phyloP scores from a whole-genome alignment of 441 rosid species.

The Adansonia grandidieri region DNA sequence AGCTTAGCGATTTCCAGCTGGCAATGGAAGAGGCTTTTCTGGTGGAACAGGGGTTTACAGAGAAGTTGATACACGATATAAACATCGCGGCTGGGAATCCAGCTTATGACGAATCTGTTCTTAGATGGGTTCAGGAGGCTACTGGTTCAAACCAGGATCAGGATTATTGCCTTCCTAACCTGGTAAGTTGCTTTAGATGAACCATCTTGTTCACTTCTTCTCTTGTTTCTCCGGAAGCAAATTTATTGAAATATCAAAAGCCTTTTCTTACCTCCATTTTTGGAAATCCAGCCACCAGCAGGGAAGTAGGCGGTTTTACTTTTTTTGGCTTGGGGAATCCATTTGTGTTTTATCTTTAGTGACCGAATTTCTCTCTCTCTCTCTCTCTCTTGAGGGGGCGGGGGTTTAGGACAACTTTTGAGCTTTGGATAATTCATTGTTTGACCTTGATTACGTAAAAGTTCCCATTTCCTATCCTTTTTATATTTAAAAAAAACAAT shows the following conservation, averaged over 20 bases:
- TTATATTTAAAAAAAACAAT: neutral
- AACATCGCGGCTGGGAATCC: slow-evolving; percentile 85
- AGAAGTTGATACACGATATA: slow-evolving; percentile 84
- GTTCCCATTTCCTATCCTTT: neutral
- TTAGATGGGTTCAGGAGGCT: slow-evolving; percentile 77
- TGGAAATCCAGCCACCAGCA: neutral
- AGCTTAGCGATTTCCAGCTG: slow-evolving; percentile 63
- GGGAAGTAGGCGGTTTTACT: neutral
- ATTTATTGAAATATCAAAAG: slow-evolving; percentile 7
- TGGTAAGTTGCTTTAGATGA: slow-evolving; percentile 52
- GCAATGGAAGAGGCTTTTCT: slow-evolving; percentile 93
- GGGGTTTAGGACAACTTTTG: neutral
- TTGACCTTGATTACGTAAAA: neutral
- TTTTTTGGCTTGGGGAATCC: neutral
- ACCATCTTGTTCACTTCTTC: slow-evolving; percentile 8
- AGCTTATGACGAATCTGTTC: slow-evolving; percentile 56
- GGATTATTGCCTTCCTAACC: slow-evolving; percentile 49
- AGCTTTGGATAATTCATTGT: neutral
- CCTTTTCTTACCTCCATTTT: neutral
- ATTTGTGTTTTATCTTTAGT: slow-evolving; percentile 7
- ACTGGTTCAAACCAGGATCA: slow-evolving; percentile 82
- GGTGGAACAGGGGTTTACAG: slow-evolving; percentile 93
- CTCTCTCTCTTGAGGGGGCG: neutral
- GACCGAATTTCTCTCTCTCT: neutral
- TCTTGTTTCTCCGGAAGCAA: neutral